Conservation (phyloP, 352 stramenopile species). For the Stramenopiles sp. region DNA sequence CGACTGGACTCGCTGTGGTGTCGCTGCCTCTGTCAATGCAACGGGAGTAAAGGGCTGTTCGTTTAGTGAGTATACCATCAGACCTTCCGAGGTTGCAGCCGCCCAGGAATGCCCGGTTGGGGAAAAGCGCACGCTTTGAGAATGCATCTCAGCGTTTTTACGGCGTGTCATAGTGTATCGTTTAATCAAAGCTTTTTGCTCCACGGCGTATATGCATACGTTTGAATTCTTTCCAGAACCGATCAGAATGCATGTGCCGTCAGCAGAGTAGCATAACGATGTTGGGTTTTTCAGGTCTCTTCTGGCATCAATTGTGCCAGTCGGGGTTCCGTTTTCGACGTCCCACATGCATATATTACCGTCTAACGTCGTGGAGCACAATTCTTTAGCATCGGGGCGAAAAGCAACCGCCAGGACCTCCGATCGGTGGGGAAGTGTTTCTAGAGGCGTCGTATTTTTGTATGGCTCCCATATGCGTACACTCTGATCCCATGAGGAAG, state of each 20-base stretch:
- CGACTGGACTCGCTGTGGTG: conserved; percentile 63
- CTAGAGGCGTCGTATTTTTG: conserved; percentile 75
- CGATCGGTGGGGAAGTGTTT: conserved; percentile 81
- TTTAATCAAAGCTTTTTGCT: conserved; percentile 78
- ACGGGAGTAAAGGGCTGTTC: conserved; percentile 97
- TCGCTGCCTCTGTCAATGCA: conserved; percentile 91
- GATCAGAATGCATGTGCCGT: conserved; percentile 87
- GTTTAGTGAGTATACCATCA: conserved; percentile 85
- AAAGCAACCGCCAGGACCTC: conserved; percentile 91
- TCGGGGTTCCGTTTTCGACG: conserved; percentile 74
- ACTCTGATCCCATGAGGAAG: conserved; percentile 92
- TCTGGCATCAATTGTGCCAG: conserved; percentile 82
- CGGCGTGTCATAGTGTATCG: conserved; percentile 93
- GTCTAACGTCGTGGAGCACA: conserved; percentile 83
- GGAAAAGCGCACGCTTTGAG: conserved; percentile 82
- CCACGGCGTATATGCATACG: conserved; percentile 96
- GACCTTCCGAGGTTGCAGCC: conserved; percentile 81
- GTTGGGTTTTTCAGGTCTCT: conserved; percentile 98
- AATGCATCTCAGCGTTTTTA: conserved; percentile 58
- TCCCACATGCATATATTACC: conserved; percentile 92
- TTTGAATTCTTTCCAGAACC: conserved; percentile 93
- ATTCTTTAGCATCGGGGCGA: conserved; percentile 82
- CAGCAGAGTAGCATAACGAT: conserved; percentile 93
- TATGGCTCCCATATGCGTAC: conserved; percentile 97
- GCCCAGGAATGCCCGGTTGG: conserved; percentile 88